Conservation (phyloP, 2,329 filamentous ascomycete genomes). For the Penicillium frequentans region DNA sequence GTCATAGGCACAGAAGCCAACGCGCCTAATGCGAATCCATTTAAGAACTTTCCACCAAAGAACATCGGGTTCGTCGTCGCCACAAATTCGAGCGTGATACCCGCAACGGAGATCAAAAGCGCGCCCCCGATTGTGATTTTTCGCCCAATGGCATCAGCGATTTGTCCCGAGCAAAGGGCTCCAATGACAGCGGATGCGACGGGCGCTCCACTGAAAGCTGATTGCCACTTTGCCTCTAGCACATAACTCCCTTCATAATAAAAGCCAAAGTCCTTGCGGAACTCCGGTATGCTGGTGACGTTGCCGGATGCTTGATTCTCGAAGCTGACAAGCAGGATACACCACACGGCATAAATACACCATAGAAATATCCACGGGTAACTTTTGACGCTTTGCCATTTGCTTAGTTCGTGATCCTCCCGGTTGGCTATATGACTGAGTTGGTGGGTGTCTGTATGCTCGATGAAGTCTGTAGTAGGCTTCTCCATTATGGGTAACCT, state of each 20-base stretch:
- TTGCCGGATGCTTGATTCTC: slow-evolving; percentile 16
- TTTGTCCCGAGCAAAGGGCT: slow-evolving; percentile 14
- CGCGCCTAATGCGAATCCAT: slow-evolving; percentile 43
- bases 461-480: slow-evolving; percentile 8
- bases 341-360: slow-evolving; percentile 17
- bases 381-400: slow-evolving; percentile 11
- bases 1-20: slow-evolving; percentile 41
- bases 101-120: slow-evolving; percentile 38
- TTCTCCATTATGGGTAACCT: slow-evolving; percentile 3
- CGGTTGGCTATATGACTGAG: slow-evolving; percentile 12
- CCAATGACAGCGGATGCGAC: slow-evolving; percentile 36
- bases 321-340: slow-evolving; percentile 14
- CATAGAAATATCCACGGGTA: slow-evolving; percentile 16
- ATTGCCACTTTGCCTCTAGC: slow-evolving; percentile 46
- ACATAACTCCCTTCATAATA: slow-evolving; percentile 40
- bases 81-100: slow-evolving; percentile 44
- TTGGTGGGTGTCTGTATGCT: slow-evolving; percentile 7
- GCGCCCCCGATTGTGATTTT: slow-evolving; percentile 33
- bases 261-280: slow-evolving; percentile 48
- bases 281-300: slow-evolving; percentile 47
- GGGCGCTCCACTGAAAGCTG: slow-evolving; percentile 45
- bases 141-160: slow-evolving; percentile 13
- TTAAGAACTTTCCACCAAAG: slow-evolving; percentile 46
- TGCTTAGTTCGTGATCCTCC: slow-evolving; percentile 11
- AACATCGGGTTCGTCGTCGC: slow-evolving; percentile 43